A percentile compares a stretch with the other conserved stretches of the same genome.
These are phyloP conservation scores for Lentinula edodes DNA, from an alignment of 768 basidiomycete species.

Conservation along the genomic window DNA sequence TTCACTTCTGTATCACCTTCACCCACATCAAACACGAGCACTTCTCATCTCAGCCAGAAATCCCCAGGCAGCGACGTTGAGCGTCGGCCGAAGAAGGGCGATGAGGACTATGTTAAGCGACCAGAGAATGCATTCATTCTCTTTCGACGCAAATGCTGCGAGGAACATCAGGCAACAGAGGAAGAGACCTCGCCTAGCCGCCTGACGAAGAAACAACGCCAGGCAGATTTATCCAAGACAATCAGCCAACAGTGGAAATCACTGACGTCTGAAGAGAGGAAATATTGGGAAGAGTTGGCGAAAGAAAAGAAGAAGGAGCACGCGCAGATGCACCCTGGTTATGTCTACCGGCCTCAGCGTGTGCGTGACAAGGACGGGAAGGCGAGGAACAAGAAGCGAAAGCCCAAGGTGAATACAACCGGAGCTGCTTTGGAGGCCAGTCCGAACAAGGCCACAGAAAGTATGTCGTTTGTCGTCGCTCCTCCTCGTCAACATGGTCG, in stretches of 20 bases:
- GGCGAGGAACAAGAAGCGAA: constrained; percentile 28
- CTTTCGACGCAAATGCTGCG: constrained; percentile 75
- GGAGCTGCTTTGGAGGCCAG: constrained; percentile 10
- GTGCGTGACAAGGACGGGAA: constrained; percentile 51
- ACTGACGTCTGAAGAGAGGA: constrained; percentile 57
- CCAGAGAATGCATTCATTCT: constrained; percentile 84
- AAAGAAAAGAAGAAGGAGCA: constrained; percentile 80
- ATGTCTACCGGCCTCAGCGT: constrained; percentile 75
- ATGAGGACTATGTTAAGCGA: constrained; percentile 80
- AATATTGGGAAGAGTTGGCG: constrained; percentile 71
- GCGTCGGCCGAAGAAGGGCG: constrained; percentile 63
- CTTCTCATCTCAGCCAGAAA: constrained; percentile 44
- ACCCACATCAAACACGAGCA: constrained; percentile 18
- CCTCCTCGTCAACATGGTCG: constrained; percentile 36
- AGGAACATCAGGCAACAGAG: constrained; percentile 55
- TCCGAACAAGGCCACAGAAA: constrained; percentile 19
- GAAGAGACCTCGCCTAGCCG: constrained; percentile 37
- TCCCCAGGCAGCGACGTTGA: constrained; percentile 45
- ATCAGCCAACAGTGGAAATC: constrained; percentile 80
- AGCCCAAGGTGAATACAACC: constrained; percentile 27
- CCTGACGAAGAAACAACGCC: constrained; percentile 66
- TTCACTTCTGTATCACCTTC: constrained; percentile 29
- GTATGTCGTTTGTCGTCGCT: constrained; percentile 26
- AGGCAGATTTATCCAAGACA: constrained; percentile 75
- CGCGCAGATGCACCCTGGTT: constrained; percentile 67